Evolutionary conservation across 1,139 yeast species (phyloP).

Genomic region (Zygosaccharomyces sapae): DNA sequence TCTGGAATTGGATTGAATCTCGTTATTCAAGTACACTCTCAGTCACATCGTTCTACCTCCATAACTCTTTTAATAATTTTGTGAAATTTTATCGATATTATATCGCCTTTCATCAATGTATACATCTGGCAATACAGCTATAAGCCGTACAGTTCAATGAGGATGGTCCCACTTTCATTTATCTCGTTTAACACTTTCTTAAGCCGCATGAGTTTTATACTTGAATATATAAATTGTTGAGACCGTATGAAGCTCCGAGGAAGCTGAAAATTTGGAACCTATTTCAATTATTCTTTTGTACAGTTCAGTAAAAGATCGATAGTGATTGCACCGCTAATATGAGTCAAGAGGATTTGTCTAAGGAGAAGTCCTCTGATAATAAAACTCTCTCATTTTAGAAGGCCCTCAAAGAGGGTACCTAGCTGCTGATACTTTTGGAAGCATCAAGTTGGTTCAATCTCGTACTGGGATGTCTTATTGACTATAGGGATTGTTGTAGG

Average conservation of each 20-base stretch:
- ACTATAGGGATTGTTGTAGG: constrained; percentile 5
- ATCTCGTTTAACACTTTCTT: too few relatives aligned
- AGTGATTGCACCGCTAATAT: neutral
- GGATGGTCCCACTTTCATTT: too few relatives aligned
- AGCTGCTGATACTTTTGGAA: constrained; percentile 14
- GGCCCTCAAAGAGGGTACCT: constrained; percentile 17
- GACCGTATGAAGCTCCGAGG: neutral
- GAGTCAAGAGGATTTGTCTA: neutral
- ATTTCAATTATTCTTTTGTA: neutral
- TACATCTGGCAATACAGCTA: too few relatives aligned
- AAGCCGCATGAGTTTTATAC: too few relatives aligned
- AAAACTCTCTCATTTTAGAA: neutral
- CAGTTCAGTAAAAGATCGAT: neutral
- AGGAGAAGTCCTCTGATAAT: neutral
- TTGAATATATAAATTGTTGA: neutral
- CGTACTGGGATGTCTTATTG: constrained; percentile 6
- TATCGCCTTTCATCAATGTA: too few relatives aligned
- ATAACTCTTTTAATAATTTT: too few relatives aligned
- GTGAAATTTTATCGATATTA: too few relatives aligned
- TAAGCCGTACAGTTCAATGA: too few relatives aligned
- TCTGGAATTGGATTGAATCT: too few relatives aligned
- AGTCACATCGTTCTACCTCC: too few relatives aligned
- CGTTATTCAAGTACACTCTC: too few relatives aligned
- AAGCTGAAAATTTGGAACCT: neutral
- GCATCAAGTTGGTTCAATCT: constrained; percentile 9